Base-by-base conservation (phyloP, 2,329 filamentous ascomycete species). In the Chaetothyriales sp. region DNA sequence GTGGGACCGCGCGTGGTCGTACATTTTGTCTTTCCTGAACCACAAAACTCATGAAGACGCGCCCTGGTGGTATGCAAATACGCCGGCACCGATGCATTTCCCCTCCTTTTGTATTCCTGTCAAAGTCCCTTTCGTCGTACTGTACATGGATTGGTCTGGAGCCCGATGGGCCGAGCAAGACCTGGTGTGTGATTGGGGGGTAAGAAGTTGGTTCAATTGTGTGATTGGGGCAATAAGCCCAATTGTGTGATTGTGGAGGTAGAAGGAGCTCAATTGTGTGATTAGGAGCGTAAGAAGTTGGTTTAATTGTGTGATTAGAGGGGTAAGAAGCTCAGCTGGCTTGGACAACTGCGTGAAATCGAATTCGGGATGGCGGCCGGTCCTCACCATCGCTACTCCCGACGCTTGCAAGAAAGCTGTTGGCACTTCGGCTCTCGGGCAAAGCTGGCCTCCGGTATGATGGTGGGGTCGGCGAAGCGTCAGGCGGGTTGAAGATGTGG, bases 401-500 rank as follows among this genome's bases (percentile, higher is more conserved):
- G 49, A 52, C 51, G 46, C 57, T 55, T 46, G 60, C 60, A 8
- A 62, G 53, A 52, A 61, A 65, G 57, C 61, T 61, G 51, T 63
- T 60, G 28, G 59, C 59, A 51, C 61, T 63, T 46, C 56, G 51
- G 51, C 62, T 65, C 48, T 63, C 62, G 5, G 61, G 60, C 18
- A 62, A 51, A 18, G 44, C 48, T 40, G 57, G 53, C 44, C 57
- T 63, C 55, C 47, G 57, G 47, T 53, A 53, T 53, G 51, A 49
- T 47, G 56, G 51, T 47, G 56, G 51, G 51, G 51, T 66, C 60
- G 58, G 66, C 45, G 56, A 66, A 59, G 58, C 62, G 58, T 47
- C 64, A 25, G 70, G 65, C 54, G 69, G 68, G 49, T 70, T 63
- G 54, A 75, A 75, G 19, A 75, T 73, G 51, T 69, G 69, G 60